phyloP scores from a whole-genome alignment of 2,329 filamentous ascomycete genomes.

The Zasmidium citrigriseum region DNA sequence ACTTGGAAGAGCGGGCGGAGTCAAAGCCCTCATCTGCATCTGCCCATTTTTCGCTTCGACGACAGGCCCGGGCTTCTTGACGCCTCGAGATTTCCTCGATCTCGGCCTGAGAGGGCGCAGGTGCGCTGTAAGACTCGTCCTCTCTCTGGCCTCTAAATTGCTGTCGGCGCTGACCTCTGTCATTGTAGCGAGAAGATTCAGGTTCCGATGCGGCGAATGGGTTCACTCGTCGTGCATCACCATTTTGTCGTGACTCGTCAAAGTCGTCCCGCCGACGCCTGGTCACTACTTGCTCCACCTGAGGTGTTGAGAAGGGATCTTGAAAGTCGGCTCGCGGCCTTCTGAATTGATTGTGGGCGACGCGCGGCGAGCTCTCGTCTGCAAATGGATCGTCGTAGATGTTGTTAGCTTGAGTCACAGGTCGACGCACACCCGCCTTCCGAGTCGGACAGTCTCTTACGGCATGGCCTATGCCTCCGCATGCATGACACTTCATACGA shows the following conservation, averaged over 20 bases:
- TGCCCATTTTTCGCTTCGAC: constrained; percentile 12
- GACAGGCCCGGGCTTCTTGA: background rate
- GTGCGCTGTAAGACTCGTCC: background rate
- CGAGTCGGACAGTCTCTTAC: constrained; percentile 1
- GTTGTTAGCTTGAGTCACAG: too few relatives aligned
- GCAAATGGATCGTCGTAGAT: background rate
- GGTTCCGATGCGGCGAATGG: constrained; percentile 3
- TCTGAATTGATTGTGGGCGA: background rate
- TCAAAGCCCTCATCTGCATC: constrained; percentile 22
- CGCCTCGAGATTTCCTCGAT: background rate
- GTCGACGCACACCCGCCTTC: too few relatives aligned
- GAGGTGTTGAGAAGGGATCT: background rate
- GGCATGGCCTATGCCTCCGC: constrained; percentile 9
- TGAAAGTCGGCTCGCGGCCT: background rate
- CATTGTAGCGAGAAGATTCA: background rate
- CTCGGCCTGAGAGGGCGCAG: background rate
- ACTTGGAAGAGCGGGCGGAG: constrained; percentile 8
- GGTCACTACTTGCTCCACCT: background rate
- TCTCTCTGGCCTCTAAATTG: background rate
- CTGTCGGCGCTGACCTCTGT: background rate
- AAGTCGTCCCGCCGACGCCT: too few relatives aligned
- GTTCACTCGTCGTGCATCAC: background rate
- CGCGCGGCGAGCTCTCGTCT: background rate
- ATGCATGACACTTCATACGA: constrained; percentile 7
- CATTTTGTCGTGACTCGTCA: background rate